Evolutionary conservation across 805 yeast species (phyloP).

Genomic region (Yarrowia deformans): DNA sequence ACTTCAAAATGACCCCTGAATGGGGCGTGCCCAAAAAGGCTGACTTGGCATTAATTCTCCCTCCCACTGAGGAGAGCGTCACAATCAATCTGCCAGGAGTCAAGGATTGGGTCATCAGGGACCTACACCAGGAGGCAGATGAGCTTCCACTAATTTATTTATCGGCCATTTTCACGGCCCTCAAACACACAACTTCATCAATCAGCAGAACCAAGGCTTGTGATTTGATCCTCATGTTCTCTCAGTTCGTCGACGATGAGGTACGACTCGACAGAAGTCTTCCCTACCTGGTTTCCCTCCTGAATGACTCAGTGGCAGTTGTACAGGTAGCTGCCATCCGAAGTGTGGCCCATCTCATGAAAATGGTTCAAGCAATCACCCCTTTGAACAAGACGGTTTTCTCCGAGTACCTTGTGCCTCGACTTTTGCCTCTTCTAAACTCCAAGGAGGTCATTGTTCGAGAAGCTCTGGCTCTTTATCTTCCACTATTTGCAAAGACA

Average conservation of each 20-base stretch:
- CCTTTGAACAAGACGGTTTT: slow-evolving; percentile 80
- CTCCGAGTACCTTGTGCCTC: slow-evolving; percentile 82
- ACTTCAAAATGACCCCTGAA: slow-evolving; percentile 49
- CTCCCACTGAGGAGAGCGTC: slow-evolving; percentile 20
- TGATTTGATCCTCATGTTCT: slow-evolving; percentile 75
- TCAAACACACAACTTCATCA: slow-evolving; percentile 67
- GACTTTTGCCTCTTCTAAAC: slow-evolving; percentile 58
- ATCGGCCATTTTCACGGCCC: slow-evolving; percentile 63
- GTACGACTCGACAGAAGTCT: slow-evolving; percentile 83
- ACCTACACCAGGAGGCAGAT: slow-evolving; percentile 35
- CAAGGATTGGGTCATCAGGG: slow-evolving; percentile 27
- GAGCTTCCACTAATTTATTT: slow-evolving; percentile 50
- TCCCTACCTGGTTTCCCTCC: slow-evolving; percentile 76
- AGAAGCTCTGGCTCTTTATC: slow-evolving; percentile 71
- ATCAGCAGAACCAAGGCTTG: slow-evolving; percentile 70
- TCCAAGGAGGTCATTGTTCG: slow-evolving; percentile 59
- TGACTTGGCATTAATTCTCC: slow-evolving; percentile 8
- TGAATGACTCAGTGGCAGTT: slow-evolving; percentile 70
- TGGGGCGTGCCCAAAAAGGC: slow-evolving; percentile 34
- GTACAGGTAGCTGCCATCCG: slow-evolving; percentile 74
- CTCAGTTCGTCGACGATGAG: slow-evolving; percentile 81
- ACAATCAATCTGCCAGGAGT: slow-evolving; percentile 16
- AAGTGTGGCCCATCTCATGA: slow-evolving; percentile 70
- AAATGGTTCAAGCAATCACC: slow-evolving; percentile 67
- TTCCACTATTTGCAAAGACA: slow-evolving; percentile 73